Evolutionary conservation across 805 yeast genomes (phyloP), one percentile per base, ranked within the genome.

Genomic region (Metschnikowia orientalis): DNA sequence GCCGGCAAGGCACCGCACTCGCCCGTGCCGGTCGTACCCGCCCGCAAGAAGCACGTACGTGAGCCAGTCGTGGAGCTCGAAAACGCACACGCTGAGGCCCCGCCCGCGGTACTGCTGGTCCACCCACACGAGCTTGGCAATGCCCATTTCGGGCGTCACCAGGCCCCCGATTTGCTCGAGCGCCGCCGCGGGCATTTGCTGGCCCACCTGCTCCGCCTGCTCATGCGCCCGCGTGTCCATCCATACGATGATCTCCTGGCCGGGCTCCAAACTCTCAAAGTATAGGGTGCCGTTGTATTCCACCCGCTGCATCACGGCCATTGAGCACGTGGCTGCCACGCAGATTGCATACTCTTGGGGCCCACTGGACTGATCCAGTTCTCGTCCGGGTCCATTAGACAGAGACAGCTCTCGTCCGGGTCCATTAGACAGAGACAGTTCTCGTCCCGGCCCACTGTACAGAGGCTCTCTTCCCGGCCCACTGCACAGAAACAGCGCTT

Each of bases 261-360:
- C 44, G 4, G 27, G 38, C 20, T 27, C 42, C 12, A 60, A 62
- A 4, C 70, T 54, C 25, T 42, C 52, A 10, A 73, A 69, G 13
- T 28, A 44, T 10, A 53, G 32, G 12, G 34, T 30, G 7, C 46
- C 48, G 2, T 37, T 39, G 1, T 32, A 34, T 1, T 23, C 23
- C 2, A 44, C 35, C 18, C 47, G 48, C 34, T 47, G 43, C 45
- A 61, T 52, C 1, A 75, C 73, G 8, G 71, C 81, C 62, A 75
- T 56, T 0, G 81, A 76, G 39, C 83, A 77, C 1, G 83, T 77
- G 4, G 82, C 81, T 2, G 75, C 67, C 5, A 71, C 62, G 5
- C 63, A 18, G 66, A 50, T 23, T 5, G 38, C 30, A 16, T 14
- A 29, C 12, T n/a, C n/a, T n/a, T n/a, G n/a, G n/a, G n/a, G n/a